phyloP scores from a whole-genome alignment of 2,329 filamentous ascomycete genomes.

The Aspergillus ibericus region DNA sequence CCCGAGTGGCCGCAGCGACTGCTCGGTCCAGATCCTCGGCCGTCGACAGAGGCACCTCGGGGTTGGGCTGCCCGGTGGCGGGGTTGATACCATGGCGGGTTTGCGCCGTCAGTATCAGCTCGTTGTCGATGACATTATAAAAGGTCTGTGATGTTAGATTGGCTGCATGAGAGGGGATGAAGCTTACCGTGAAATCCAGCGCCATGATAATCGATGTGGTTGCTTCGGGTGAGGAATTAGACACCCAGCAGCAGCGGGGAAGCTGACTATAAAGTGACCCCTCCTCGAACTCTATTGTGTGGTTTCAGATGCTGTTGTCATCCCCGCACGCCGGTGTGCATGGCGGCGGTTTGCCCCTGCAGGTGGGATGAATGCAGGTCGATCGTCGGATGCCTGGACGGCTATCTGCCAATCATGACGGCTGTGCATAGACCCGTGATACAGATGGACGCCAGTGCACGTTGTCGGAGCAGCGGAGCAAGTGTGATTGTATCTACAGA shows the following conservation, averaged over 20 bases:
- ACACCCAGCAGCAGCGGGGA: not conserved
- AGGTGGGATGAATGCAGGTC: not conserved
- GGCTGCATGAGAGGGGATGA: not conserved
- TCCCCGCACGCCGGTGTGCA: not conserved
- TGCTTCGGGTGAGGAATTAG: not conserved
- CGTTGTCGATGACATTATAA: slow-evolving; percentile 55
- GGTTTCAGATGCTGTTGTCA: not conserved
- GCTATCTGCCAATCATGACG: not conserved
- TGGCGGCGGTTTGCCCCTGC: not conserved
- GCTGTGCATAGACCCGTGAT: not conserved
- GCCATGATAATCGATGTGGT: not conserved
- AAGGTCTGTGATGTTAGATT: slow-evolving; percentile 37
- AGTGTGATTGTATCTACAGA: not conserved
- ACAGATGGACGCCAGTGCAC: too few species aligned
- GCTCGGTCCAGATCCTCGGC: slow-evolving; percentile 53
- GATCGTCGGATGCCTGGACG: not conserved
- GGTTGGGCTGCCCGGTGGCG: slow-evolving; percentile 50
- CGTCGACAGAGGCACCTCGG: slow-evolving; percentile 53
- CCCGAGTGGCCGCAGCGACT: slow-evolving; percentile 49
- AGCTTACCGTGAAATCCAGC: not conserved
- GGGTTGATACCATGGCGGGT: slow-evolving; percentile 55
- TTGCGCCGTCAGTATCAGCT: slow-evolving; percentile 45
- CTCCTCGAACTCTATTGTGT: not conserved
- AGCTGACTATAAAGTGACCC: not conserved
- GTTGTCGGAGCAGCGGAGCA: too few species aligned